These are phyloP conservation scores for Pelargonium exstipulatum DNA, from an alignment of 441 rosid species.

Conservation along the genomic window DNA sequence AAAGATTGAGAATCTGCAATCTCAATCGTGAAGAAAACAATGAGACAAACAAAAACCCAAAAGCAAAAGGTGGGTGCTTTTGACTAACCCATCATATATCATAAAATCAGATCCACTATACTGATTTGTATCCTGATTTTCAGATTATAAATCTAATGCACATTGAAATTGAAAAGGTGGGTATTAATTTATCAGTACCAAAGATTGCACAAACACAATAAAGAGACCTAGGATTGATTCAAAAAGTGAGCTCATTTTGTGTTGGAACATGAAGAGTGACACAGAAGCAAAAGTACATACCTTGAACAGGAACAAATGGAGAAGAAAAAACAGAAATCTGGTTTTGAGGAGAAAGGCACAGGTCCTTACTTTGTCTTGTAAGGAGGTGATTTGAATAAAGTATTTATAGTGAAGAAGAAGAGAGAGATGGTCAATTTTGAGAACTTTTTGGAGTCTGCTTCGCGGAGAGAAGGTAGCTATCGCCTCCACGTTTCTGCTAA, in stretches of 20 bases:
- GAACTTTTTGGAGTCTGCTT: neutral
- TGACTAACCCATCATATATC: neutral
- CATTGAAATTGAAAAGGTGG: neutral
- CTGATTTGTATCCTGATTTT: neutral
- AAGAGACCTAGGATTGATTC: neutral
- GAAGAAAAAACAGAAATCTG: neutral
- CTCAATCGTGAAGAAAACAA: neutral
- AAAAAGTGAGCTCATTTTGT: too few relatives aligned
- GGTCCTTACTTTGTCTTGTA: neutral
- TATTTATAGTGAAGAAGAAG: neutral
- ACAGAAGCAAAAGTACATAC: neutral
- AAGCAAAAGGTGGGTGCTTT: neutral
- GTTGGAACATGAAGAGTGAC: neutral
- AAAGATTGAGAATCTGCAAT: neutral
- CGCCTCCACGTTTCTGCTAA: constrained; percentile 2
- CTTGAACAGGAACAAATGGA: neutral
- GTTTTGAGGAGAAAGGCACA: neutral
- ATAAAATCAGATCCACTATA: neutral
- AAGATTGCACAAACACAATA: neutral
- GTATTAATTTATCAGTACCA: neutral
- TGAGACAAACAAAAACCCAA: too few relatives aligned
- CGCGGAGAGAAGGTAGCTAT: neutral
- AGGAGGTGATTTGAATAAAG: neutral
- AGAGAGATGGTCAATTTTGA: constrained; percentile 1
- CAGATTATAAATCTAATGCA: neutral